Evolutionary conservation across 139 green algal genomes (phyloP).

Genomic region (Gonium pectorale): DNA sequence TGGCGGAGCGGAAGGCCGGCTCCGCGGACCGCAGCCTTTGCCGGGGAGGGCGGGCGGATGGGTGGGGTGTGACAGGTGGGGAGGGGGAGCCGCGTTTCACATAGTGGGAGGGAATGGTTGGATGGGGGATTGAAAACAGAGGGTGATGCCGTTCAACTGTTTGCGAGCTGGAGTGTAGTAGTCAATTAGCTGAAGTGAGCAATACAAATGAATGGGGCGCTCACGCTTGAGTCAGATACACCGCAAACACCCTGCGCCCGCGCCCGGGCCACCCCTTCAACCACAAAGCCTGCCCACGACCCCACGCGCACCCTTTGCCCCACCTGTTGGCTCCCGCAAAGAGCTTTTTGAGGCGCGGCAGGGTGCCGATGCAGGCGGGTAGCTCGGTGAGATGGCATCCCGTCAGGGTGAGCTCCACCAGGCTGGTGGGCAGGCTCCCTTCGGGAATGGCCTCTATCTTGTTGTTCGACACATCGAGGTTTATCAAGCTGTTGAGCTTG

Average conservation of each 20-base stretch:
- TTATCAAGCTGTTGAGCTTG: not conserved
- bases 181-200: too few relatives aligned
- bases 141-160: too few relatives aligned
- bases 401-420: constrained; percentile 34
- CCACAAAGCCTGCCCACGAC: not conserved
- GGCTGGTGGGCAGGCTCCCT: not conserved
- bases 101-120: too few relatives aligned
- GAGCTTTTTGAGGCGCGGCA: constrained; percentile 29
- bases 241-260: too few relatives aligned
- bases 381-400: constrained; percentile 26
- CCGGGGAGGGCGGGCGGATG: not conserved
- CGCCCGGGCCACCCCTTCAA: not conserved
- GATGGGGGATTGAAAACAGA: too few relatives aligned
- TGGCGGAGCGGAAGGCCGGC: not conserved
- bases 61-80: not conserved
- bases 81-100: too few relatives aligned
- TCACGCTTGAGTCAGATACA: too few relatives aligned
- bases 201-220: too few relatives aligned
- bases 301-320: not conserved
- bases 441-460: not conserved
- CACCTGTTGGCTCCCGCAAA: constrained; percentile 34
- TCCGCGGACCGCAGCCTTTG: not conserved
- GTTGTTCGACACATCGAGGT: constrained; percentile 36
- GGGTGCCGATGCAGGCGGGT: not conserved
- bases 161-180: too few relatives aligned